Percentiles rank a stretch among this genome's conserved stretches.
Conservation (phyloP, 495 filamentous ascomycete genomes). For the Letharia lupina region DNA sequence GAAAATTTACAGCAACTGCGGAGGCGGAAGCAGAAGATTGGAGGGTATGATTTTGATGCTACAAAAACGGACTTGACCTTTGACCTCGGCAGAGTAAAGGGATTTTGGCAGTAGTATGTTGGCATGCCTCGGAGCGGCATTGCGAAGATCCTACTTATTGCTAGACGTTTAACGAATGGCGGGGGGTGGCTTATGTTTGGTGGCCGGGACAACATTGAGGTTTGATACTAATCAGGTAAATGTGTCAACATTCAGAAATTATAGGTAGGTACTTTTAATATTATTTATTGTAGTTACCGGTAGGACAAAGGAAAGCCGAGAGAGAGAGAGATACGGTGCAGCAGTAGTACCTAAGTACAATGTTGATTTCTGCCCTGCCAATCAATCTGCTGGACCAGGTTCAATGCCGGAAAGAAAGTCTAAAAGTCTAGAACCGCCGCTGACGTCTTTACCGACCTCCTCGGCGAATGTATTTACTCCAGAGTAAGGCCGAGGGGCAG, state of each 20-base stretch:
- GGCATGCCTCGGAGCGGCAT: background rate
- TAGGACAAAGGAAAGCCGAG: background rate
- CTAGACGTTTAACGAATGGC: background rate
- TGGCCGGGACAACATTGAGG: background rate
- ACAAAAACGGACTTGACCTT: background rate
- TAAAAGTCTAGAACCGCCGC: conserved; percentile 3
- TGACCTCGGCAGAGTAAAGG: background rate
- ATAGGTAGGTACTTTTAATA: no score
- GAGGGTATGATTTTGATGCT: background rate
- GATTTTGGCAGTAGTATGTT: background rate
- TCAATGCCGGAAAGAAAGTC: background rate
- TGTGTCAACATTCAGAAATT: background rate
- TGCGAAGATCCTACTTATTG: background rate
- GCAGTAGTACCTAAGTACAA: background rate
- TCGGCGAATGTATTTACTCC: background rate
- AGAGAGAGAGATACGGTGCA: background rate
- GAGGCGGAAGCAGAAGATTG: background rate
- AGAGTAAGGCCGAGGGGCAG: background rate
- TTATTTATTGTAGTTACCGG: background rate
- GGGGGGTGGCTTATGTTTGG: background rate
- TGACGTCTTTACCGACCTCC: background rate
- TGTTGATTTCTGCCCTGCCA: background rate
- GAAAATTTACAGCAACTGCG: background rate
- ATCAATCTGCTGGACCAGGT: background rate
- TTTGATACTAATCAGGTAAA: conserved; percentile 2